A percentile compares a stretch with the other conserved stretches of the same genome.
Conservation (phyloP, 768 basidiomycete genomes). For the Tricholoma matsutake region DNA sequence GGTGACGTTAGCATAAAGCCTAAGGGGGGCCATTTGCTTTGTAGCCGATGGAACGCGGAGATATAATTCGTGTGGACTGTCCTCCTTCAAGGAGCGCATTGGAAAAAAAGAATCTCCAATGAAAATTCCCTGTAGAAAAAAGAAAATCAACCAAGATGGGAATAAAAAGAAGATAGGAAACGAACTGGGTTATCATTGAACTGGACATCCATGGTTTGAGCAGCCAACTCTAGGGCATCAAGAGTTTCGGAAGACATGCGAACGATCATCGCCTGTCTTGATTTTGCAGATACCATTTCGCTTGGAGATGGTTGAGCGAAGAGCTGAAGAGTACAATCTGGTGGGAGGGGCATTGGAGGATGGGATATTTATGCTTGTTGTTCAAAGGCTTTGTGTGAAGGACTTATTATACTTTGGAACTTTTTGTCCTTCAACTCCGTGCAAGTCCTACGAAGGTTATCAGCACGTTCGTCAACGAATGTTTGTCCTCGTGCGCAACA, state of each 20-base stretch:
- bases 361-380: neutral
- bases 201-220: constrained; percentile 52
- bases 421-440: too few relatives aligned
- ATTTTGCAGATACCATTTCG: constrained; percentile 53
- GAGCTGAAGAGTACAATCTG: constrained; percentile 50
- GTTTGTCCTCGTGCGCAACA: too few relatives aligned
- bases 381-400: neutral
- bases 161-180: constrained; percentile 6
- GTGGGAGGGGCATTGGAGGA: constrained; percentile 62
- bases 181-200: constrained; percentile 62
- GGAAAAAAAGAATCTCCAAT: constrained; percentile 66
- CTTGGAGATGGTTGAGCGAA: constrained; percentile 55
- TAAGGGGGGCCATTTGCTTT: constrained; percentile 63
- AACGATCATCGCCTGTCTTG: constrained; percentile 73
- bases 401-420: too few relatives aligned
- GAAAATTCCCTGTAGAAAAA: constrained; percentile 50
- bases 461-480: too few relatives aligned
- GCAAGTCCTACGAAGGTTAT: too few relatives aligned
- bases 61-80: constrained; percentile 67
- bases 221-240: constrained; percentile 54
- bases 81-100: constrained; percentile 52
- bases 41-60: constrained; percentile 56
- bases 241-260: constrained; percentile 72
- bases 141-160: constrained; percentile 2
- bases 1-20: constrained; percentile 70